phyloP scores from a whole-genome alignment of 1,284 basidiomycete species.

The Tilletia indica region DNA sequence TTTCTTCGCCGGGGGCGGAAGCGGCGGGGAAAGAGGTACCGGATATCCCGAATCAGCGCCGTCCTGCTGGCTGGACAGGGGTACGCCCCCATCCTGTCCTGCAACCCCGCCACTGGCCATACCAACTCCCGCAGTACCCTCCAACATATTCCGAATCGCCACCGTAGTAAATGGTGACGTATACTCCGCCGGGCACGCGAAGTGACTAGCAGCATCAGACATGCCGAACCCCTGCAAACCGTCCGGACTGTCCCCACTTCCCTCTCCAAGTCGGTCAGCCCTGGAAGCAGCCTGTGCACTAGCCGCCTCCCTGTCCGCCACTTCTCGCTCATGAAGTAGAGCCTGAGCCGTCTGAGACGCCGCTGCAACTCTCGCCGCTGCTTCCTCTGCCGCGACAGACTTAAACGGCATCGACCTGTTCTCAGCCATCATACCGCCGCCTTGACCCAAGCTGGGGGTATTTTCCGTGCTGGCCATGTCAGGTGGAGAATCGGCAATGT shows the following conservation, averaged over 20 bases:
- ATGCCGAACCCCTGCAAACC: not conserved
- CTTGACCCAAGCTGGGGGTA: too few species aligned
- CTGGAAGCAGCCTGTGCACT: not conserved
- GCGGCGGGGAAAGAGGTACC: too few species aligned
- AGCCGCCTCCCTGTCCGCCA: not conserved
- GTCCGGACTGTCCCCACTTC: not conserved
- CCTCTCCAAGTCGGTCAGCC: too few species aligned
- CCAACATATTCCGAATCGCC: constrained; percentile 9
- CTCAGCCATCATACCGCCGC: not conserved
- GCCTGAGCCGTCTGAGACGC: constrained; percentile 10
- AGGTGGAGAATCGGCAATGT: constrained; percentile 1
- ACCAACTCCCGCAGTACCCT: not conserved
- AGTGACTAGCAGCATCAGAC: not conserved
- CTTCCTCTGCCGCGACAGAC: constrained; percentile 1
- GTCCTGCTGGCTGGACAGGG: too few species aligned
- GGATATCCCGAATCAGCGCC: too few species aligned
- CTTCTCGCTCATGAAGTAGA: not conserved
- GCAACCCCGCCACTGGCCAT: too few species aligned
- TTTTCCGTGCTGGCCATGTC: not conserved
- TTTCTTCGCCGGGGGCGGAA: too few species aligned
- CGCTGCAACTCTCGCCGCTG: not conserved
- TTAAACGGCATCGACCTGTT: not conserved
- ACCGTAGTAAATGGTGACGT: constrained; percentile 6
- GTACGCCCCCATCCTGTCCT: too few species aligned
- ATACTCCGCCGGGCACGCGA: not conserved